Evolutionary conservation across 2,329 filamentous ascomycete genomes (phyloP), one percentile per base, ranked within the genome.

Genomic region (Gremmenia infestans): DNA sequence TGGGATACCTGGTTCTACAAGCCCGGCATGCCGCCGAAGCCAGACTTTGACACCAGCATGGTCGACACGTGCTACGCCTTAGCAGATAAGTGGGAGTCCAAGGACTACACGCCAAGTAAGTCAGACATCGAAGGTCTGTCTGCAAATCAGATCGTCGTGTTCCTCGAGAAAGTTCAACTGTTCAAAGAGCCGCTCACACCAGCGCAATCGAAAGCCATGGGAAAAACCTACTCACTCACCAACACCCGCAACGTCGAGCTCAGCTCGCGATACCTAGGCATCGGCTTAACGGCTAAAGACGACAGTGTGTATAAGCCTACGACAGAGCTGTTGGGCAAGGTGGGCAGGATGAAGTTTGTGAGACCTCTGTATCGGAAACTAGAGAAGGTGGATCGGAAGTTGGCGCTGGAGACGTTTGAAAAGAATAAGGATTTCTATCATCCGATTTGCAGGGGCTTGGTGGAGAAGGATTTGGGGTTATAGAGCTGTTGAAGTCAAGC

Each of bases 301-400:
- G 72, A 79, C 51, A 81, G 78, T 55, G 82, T 88, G 39, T 90
- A 93, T 66, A 70, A 82, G 57, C 86, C 86, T 1, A 83, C 90
- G 0, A 85, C 87, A 1, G 82, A 89, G 56, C 76, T 97, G 54
- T 77, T 97, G 40, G 89, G 89, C 35, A 79, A 80, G 52, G 91
- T 97, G 23, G 94, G 94, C 12, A 79, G 94, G 55, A 97, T 99
- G 94, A 97, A 97, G 81, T 97, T 93, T 72, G 93, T 97, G 57
- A 80, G 93, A 48, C 91, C 93, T 22, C 74, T 97, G 68, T 97
- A 87, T 75, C 81, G 87, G 59, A 81, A 83, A 50, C 75, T 99
- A 63, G 86, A 87, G 67, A 84, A 85, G 70, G 82, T 89, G 40
- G 87, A 97, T 73, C 78, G 83, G 48, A 76, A 84, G 25, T 73